A percentile compares a stretch with the other conserved stretches of the same genome.
These are phyloP conservation scores for Fusarium ambrosium DNA, from an alignment of 2,329 filamentous ascomycete genomes.

Conservation along the genomic window DNA sequence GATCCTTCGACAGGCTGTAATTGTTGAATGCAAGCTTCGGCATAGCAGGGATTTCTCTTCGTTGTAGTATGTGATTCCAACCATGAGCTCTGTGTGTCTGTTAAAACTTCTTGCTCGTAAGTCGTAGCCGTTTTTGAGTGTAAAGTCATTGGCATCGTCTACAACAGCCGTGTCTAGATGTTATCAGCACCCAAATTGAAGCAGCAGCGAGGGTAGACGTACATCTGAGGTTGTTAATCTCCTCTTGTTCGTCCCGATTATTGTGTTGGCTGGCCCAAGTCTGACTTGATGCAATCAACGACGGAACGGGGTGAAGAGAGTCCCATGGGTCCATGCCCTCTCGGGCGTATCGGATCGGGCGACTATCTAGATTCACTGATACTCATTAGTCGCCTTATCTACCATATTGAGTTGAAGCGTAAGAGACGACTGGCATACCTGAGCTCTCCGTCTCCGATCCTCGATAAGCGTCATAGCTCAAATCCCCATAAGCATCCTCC, in stretches of 20 bases:
- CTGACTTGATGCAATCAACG: neutral
- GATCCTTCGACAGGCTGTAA: conserved; percentile 97
- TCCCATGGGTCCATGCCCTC: neutral
- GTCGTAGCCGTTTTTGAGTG: neutral
- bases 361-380: neutral
- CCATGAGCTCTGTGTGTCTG: conserved; percentile 83
- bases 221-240: neutral
- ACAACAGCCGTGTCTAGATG: neutral
- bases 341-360: neutral
- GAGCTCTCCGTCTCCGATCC: neutral
- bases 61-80: conserved; percentile 98
- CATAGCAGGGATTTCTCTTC: conserved; percentile 97
- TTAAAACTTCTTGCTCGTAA: neutral
- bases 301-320: neutral
- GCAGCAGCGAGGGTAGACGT: neutral
- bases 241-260: neutral
- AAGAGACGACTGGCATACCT: neutral
- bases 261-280: neutral
- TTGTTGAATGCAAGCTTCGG: conserved; percentile 89
- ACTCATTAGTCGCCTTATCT: neutral
- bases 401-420: neutral
- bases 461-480: neutral
- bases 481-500: neutral
- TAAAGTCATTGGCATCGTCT: neutral
- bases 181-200: neutral